Conservation (phyloP, 257 asterid genomes). For the Solanum pinnatisectum region DNA sequence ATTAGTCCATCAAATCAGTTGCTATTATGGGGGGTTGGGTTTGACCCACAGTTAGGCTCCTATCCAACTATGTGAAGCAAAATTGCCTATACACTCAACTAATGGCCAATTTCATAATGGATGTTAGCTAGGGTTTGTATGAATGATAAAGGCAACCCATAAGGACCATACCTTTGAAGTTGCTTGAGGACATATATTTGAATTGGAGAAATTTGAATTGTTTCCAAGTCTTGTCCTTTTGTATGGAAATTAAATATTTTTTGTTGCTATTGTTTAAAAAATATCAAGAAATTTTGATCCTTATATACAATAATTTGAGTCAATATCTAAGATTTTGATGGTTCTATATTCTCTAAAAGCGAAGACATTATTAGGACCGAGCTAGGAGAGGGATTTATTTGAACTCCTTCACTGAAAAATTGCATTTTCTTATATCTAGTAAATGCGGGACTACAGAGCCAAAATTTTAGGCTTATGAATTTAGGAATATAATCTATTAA, state of each 20-base stretch:
- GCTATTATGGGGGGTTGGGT: neutral
- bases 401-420: neutral
- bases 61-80: neutral
- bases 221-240: neutral
- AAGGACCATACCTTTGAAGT: neutral
- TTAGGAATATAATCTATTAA: neutral
- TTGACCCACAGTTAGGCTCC: neutral
- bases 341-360: neutral
- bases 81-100: neutral
- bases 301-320: neutral
- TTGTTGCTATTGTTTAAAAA: neutral
- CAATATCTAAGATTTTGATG: neutral
- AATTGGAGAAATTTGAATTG: neutral
- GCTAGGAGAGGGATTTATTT: neutral
- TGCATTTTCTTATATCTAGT: neutral
- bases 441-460: too few relatives aligned
- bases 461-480: neutral
- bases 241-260: neutral
- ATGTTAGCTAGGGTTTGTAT: conserved; percentile 1
- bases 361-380: neutral
- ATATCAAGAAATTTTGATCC: neutral
- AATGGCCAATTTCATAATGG: neutral
- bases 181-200: neutral
- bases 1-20: neutral
- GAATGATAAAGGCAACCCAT: neutral